Percentiles rank a stretch among this genome's conserved stretches.
Conservation (phyloP, 805 yeast genomes). For the Millerozyma acaciae region DNA sequence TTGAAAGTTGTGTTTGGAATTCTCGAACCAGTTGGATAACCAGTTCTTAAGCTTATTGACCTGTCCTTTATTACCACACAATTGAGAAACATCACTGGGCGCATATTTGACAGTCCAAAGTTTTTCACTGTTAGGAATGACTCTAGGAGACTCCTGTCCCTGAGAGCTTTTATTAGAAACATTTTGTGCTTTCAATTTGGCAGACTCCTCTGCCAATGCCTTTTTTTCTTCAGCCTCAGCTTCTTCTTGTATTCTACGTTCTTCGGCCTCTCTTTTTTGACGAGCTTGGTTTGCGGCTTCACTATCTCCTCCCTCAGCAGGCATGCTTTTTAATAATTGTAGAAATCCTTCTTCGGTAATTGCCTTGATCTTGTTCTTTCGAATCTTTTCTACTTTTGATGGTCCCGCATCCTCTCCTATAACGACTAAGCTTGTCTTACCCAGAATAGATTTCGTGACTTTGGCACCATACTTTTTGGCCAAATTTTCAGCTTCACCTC, state of each 20-base stretch:
- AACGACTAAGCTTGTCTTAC: conserved; percentile 84
- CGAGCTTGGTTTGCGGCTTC: conserved; percentile 70
- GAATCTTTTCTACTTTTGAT: conserved; percentile 80
- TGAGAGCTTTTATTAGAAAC: conserved; percentile 4
- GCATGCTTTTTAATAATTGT: conserved; percentile 71
- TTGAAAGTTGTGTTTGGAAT: conserved; percentile 53
- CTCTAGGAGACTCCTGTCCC: conserved; percentile 20
- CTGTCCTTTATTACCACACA: conserved; percentile 87
- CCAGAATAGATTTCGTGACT: conserved; percentile 80
- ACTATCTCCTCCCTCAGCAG: conserved; percentile 89
- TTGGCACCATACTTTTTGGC: conserved; percentile 90
- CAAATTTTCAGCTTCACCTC: conserved; percentile 68
- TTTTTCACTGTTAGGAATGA: conserved; percentile 52
- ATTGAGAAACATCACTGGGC: conserved; percentile 67
- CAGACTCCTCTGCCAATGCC: conserved; percentile 14
- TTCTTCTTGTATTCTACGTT: conserved; percentile 45
- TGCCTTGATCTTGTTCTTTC: conserved; percentile 68
- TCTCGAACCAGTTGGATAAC: conserved; percentile 72
- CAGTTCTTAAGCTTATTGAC: conserved; percentile 65
- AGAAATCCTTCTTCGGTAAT: conserved; percentile 85
- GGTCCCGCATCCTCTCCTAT: conserved; percentile 97
- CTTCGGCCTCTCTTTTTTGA: conserved; percentile 66
- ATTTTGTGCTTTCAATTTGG: conserved; percentile 6
- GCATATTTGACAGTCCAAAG: conserved; percentile 95
- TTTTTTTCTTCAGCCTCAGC: conserved; percentile 39